phyloP scores from a whole-genome alignment of 345 rosid species.

The Viola odorata region DNA sequence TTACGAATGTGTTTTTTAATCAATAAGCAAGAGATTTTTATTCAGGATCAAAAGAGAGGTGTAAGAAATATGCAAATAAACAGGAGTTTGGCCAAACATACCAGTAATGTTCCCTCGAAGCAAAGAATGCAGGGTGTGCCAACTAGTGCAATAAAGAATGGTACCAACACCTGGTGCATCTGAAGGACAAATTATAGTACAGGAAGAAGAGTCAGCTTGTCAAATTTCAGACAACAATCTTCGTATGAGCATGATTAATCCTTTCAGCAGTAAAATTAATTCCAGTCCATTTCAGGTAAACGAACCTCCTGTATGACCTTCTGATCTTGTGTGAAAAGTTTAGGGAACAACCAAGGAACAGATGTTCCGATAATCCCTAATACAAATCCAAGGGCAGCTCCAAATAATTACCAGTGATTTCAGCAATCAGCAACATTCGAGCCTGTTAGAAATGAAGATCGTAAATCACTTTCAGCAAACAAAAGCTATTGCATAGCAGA shows the following conservation, averaged over 20 bases:
- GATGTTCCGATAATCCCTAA: constrained; percentile 49
- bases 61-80: not conserved
- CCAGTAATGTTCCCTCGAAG: constrained; percentile 87
- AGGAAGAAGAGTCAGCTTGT: not conserved
- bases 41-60: not conserved
- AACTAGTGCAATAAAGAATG: constrained; percentile 57
- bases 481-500: not conserved
- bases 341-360: constrained; percentile 65
- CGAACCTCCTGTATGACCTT: constrained; percentile 56
- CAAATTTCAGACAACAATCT: not conserved
- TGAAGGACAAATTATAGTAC: constrained; percentile 21
- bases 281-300: not conserved
- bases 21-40: too few relatives aligned
- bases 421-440: constrained; percentile 67
- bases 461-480: constrained; percentile 6
- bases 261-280: not conserved
- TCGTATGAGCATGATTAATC: not conserved
- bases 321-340: constrained; percentile 61
- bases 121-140: constrained; percentile 66
- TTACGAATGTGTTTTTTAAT: not conserved
- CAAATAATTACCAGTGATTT: constrained; percentile 66
- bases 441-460: constrained; percentile 41
- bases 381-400: constrained; percentile 53
- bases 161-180: constrained; percentile 82
- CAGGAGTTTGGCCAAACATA: constrained; percentile 18